Percentiles rank a stretch among this genome's conserved stretches.
phyloP scores from a whole-genome alignment of 441 rosid species.

The Gossypium aridum region DNA sequence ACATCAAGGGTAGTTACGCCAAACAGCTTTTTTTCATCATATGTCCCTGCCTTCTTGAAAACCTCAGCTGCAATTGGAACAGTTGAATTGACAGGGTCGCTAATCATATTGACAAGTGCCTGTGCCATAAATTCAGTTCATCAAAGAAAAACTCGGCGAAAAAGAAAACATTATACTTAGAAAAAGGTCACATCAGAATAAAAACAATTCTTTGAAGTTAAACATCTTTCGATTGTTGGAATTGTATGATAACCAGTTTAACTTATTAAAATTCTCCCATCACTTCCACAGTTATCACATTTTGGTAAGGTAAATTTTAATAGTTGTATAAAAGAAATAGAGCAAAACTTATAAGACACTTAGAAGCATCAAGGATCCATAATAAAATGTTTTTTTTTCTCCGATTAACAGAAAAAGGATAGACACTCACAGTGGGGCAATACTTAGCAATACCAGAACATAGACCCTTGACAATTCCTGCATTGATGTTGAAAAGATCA shows the following conservation, averaged over 20 bases:
- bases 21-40: constrained; percentile 66
- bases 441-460: constrained; percentile 60
- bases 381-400: neutral
- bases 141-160: neutral
- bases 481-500: constrained; percentile 91
- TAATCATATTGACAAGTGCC: constrained; percentile 90
- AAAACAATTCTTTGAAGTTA: neutral
- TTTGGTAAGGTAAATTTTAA: neutral
- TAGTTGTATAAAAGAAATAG: neutral
- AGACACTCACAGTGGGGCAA: constrained; percentile 71
- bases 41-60: constrained; percentile 94
- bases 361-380: neutral
- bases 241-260: neutral
- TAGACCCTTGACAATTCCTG: constrained; percentile 79
- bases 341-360: neutral
- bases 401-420: neutral
- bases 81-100: constrained; percentile 95
- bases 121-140: constrained; percentile 20
- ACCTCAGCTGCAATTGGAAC: constrained; percentile 93
- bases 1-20: constrained; percentile 96
- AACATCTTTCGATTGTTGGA: neutral
- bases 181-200: neutral
- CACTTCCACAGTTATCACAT: neutral
- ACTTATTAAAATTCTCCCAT: neutral
- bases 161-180: neutral